Conservation (phyloP, 2,329 filamentous ascomycete genomes). For the Colletotrichum cereale region DNA sequence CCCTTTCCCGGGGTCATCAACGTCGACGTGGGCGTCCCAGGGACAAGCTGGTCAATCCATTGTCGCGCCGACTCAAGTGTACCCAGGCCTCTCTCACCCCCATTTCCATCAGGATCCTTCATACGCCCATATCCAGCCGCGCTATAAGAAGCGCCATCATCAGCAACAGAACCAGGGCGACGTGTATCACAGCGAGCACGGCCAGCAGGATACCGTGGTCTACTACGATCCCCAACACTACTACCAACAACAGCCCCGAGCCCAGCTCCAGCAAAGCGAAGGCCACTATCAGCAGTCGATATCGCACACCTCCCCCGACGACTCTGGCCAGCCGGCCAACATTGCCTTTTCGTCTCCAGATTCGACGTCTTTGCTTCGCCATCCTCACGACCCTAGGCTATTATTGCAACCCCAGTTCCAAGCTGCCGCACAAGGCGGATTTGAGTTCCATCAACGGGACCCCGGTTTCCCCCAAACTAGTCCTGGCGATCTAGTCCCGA, state of each 20-base stretch:
- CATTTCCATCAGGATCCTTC: constrained; percentile 5
- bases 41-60: neutral
- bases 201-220: neutral
- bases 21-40: neutral
- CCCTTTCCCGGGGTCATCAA: neutral
- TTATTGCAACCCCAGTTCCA: constrained; percentile 38
- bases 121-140: constrained; percentile 1
- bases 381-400: constrained; percentile 40
- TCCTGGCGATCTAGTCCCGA: constrained; percentile 31
- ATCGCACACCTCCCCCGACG: neutral
- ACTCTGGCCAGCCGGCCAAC: constrained; percentile 3
- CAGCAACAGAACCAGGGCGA: neutral
- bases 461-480: constrained; percentile 3
- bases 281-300: neutral
- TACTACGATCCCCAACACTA: constrained; percentile 2
- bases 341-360: constrained; percentile 14
- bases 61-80: neutral
- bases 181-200: neutral
- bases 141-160: neutral
- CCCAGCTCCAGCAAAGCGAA: constrained; percentile 5
- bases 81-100: neutral
- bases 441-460: constrained; percentile 5
- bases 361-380: constrained; percentile 28
- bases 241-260: neutral
- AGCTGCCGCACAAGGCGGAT: constrained; percentile 14